Evolutionary conservation across 306 rosid species (phyloP), one percentile per base, ranked within the genome.

Genomic region (Phaseolus lunatus): DNA sequence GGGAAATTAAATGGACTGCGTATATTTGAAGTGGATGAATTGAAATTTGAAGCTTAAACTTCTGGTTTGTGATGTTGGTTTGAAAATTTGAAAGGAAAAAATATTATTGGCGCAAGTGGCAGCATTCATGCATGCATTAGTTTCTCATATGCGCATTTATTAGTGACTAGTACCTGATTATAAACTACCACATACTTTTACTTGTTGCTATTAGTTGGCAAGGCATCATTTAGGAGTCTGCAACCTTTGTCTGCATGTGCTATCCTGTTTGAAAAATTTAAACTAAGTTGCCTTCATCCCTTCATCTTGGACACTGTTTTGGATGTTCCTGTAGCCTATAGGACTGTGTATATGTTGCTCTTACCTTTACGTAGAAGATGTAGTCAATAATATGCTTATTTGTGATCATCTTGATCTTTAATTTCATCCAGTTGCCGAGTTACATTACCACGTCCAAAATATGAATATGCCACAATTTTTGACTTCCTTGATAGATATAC

Each of bases 91-190:
- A 49, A 72, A 81, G 81, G 67, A 48, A 58, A 26, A 41, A 20
- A 23, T 33, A 45, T 54, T 41, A 45, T 72, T 87, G 84, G 84
- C 73, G 84, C 79, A 78, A 83, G 83, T 76, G 58, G 84, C 79
- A 81, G 81, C 75, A 31, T 43, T 70, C 54, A 73, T 83, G 70
- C 78, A 43, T 57, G 83, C 74, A 85, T 0, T 68, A 67, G 61
- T 56, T 87, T 61, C 87, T 72, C 54, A 41, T 33, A 14, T 70
- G 27, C 20, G 15, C 78, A 62, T 44, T 35, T 29, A 15, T 50
- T 54, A 53, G 68, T 23, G 70, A 49, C 65, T 53, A 16, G 59
- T 29, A 24, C 73, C 62, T 47, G 5, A 54, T 45, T 39, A 44
- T 82, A 16, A 23, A 48, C 24, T 68, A 4, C 65, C 53, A 12